Evolutionary conservation across 331 rosid species (phyloP), one percentile per base, ranked within the genome.

Genomic region (Cydonia oblonga): DNA sequence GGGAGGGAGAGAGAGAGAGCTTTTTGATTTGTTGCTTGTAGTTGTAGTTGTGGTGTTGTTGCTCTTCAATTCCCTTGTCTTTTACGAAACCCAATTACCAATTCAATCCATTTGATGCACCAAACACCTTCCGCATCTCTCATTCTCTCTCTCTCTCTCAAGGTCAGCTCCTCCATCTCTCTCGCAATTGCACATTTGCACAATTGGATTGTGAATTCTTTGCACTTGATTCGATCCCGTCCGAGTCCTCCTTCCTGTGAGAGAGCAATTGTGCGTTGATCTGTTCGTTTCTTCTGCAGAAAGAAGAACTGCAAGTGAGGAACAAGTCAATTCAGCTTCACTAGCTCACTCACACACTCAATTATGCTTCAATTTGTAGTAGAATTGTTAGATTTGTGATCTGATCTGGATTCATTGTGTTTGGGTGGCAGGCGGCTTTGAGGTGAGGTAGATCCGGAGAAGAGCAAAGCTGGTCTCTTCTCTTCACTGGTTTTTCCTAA

Each of bases 381-480:
- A 29, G 1, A 53, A 65, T 66, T 56, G 70, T 66, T 60, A 30
- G 24, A 46, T 54, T 19, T 57, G 44, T 30, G 6, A 11, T 79
- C 56, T 80, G 84, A 85, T 86, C 84, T 74, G 84, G 20, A 18
- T 49, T 40, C 35, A 24, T 72, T 71, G 35, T 10, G 54, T 73
- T 73, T 79, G 54, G 20, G 9, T 49, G 65, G 75, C 89, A 87
- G 93, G 92, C 84, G 88, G 85, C 74, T 79, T 66, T 82, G 68
- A 71, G 76, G 69, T 81, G 68, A 71, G 76, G 7, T 81, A 85
- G 96, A 95, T 91, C 97, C 79, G 92, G 81, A 83, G 85, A 86
- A 80, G 77, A 71, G 77, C 72, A 38, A 63, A 70, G 75, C 35
- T 6, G 54, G 54, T 49, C 54, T 49, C 54, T 49, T 69, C 70